Percentiles rank a stretch among this genome's conserved stretches.
Evolutionary conservation across 208 protist species (phyloP).

Genomic region (Trichomonas gallinae): DNA sequence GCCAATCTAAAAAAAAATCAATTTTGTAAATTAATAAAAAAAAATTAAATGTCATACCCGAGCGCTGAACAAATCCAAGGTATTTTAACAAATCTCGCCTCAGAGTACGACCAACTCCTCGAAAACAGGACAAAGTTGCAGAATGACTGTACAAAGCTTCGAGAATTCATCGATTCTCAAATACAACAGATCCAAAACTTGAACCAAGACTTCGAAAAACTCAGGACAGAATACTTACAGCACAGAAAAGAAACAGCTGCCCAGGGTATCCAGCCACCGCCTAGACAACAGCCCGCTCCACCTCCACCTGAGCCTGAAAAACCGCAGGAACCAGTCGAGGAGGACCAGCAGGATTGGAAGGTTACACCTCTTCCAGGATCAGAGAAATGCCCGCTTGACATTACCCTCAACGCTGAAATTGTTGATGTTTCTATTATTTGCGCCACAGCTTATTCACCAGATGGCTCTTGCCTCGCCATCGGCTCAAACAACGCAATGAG

Average conservation of each 20-base stretch:
- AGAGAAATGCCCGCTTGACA: neutral
- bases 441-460: neutral
- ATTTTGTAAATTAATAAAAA: too few relatives aligned
- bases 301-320: neutral
- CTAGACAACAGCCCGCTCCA: neutral
- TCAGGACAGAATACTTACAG: neutral
- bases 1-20: too few relatives aligned
- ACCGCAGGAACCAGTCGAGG: neutral
- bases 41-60: neutral
- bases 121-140: neutral
- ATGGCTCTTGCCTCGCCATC: neutral
- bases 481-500: neutral
- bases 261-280: neutral
- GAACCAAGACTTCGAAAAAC: neutral
- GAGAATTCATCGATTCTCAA: neutral
- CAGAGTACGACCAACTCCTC: neutral
- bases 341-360: neutral
- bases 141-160: neutral
- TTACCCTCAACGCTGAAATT: neutral
- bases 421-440: slow-evolving; percentile 4
- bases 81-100: neutral
- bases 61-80: neutral
- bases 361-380: neutral
- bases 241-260: neutral
- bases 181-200: neutral